These are phyloP conservation scores for Gyromitra esculenta DNA, from an alignment of 2,329 filamentous ascomycete species.

Conservation along the genomic window DNA sequence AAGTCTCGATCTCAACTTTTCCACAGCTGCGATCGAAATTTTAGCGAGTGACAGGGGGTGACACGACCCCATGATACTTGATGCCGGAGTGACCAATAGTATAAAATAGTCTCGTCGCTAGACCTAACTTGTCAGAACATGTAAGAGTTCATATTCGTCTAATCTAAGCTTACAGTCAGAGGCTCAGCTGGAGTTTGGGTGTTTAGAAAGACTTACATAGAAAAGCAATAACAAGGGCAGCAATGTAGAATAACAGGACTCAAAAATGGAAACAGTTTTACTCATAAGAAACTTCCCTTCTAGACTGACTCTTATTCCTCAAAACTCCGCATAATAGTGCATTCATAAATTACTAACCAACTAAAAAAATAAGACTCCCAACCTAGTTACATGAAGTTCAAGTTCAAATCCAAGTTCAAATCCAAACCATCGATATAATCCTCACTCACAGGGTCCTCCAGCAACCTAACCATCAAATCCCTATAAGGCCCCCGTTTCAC, in stretches of 20 bases:
- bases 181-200: background rate
- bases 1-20: too few relatives aligned
- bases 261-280: background rate
- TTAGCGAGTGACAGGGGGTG: too few relatives aligned
- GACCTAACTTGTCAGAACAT: background rate
- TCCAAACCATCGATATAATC: constrained; percentile 2
- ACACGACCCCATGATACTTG: too few relatives aligned
- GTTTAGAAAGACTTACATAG: background rate
- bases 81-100: too few relatives aligned
- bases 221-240: background rate
- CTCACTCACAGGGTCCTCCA: constrained; percentile 4
- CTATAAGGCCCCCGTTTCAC: constrained; percentile 36
- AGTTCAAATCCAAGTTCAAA: constrained; percentile 3
- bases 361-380: background rate
- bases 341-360: background rate
- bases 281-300: background rate
- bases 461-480: constrained; percentile 39
- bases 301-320: background rate
- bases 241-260: too few relatives aligned
- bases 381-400: constrained; percentile 3
- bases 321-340: background rate
- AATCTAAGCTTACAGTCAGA: background rate
- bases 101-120: background rate
- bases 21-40: too few relatives aligned
- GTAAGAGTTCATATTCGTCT: background rate